Percentiles rank a stretch among this genome's conserved stretches.
These are phyloP conservation scores for Hirschfeldia incana DNA, from an alignment of 345 rosid species.

Conservation along the genomic window DNA sequence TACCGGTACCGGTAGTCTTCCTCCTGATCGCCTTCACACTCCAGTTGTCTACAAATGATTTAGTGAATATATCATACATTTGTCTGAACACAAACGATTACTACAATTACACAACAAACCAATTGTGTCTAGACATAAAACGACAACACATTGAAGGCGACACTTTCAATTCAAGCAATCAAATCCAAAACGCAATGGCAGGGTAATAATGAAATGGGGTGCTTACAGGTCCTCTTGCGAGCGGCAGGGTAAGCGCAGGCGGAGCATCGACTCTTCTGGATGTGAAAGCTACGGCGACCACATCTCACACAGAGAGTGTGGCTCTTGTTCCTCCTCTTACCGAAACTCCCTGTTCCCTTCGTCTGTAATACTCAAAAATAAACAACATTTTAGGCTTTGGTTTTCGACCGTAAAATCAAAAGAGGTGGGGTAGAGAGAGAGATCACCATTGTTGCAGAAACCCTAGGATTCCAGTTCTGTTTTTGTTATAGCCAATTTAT, in stretches of 20 bases:
- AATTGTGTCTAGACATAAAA: not conserved
- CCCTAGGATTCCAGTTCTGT: conserved; percentile 10
- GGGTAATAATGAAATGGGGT: conserved; percentile 8
- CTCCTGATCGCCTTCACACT: conserved; percentile 94
- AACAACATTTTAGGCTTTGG: not conserved
- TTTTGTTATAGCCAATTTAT: conserved; percentile 12
- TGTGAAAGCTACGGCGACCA: conserved; percentile 97
- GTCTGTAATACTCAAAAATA: conserved; percentile 54
- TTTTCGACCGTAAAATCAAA: not conserved
- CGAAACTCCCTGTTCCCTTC: conserved; percentile 97
- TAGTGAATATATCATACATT: not conserved
- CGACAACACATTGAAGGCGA: not conserved
- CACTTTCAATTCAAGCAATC: not conserved
- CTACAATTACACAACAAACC: not conserved
- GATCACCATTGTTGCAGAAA: conserved; percentile 39
- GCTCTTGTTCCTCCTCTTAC: conserved; percentile 98
- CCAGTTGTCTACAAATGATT: conserved; percentile 69
- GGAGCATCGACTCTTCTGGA: conserved; percentile 95
- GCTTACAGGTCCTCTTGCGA: conserved; percentile 87
- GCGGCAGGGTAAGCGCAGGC: conserved; percentile 96
- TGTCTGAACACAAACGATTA: not conserved
- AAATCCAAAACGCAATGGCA: too few relatives aligned
- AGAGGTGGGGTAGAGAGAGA: not conserved
- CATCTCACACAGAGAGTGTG: conserved; percentile 99
- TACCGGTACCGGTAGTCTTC: conserved; percentile 93